Evolutionary conservation across 75 land plant species (phyloP).

Genomic region (Pinus taeda): DNA sequence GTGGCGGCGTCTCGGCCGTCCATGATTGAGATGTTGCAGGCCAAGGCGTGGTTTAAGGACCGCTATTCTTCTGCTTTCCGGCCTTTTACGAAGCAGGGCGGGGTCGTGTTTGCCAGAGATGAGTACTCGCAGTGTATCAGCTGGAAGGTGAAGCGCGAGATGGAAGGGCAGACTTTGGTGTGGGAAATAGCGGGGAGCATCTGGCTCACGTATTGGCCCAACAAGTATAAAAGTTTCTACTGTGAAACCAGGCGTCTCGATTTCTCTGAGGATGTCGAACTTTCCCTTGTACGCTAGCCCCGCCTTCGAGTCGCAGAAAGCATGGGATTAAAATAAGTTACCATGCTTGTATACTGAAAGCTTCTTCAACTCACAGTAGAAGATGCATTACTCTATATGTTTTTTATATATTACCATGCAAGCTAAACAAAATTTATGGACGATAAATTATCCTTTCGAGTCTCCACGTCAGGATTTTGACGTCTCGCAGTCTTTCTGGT

Average conservation of each 20-base stretch:
- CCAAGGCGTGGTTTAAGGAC: constrained; percentile 48
- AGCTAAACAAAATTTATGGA: too few relatives aligned
- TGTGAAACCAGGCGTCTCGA: constrained; percentile 54
- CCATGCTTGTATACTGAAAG: too few relatives aligned
- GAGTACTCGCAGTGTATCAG: constrained; percentile 52
- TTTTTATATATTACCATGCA: too few relatives aligned
- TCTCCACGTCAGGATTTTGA: too few relatives aligned
- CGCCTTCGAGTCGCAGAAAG: too few relatives aligned
- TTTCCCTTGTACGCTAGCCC: constrained; percentile 22
- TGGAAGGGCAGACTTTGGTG: constrained; percentile 34
- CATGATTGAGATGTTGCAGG: constrained; percentile 28
- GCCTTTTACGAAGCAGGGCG: constrained; percentile 63
- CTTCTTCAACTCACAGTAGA: too few relatives aligned
- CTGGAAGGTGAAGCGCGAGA: constrained; percentile 47
- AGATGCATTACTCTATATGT: too few relatives aligned
- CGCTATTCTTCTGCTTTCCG: constrained; percentile 50
- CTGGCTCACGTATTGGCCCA: constrained; percentile 69
- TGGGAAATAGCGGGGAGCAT: constrained; percentile 64
- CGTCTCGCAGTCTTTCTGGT: too few relatives aligned
- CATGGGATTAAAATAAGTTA: too few relatives aligned
- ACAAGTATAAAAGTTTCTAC: constrained; percentile 44
- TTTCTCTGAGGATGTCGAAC: constrained; percentile 38
- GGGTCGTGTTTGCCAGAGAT: constrained; percentile 63
- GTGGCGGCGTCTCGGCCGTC: constrained; percentile 54
- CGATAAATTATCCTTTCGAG: too few relatives aligned